Percentiles rank a stretch among this genome's conserved stretches.
phyloP scores from a whole-genome alignment of 306 rosid genomes.

The Datisca glomerata region DNA sequence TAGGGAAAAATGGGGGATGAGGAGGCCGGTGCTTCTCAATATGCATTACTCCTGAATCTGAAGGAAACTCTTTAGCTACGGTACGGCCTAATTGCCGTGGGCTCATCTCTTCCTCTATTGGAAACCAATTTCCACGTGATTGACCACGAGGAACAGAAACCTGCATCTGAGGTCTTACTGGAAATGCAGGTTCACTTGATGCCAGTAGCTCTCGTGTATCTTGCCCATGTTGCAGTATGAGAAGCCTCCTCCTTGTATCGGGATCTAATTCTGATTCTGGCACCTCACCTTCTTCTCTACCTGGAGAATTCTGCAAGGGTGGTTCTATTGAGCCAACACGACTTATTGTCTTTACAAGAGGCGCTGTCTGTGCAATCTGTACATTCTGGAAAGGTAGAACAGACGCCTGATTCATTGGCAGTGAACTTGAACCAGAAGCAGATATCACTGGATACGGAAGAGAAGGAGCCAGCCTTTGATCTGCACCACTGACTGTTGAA shows the following conservation, averaged over 20 bases:
- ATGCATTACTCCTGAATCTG: conserved; percentile 57
- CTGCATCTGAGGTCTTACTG: conserved; percentile 48
- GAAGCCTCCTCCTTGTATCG: conserved; percentile 97
- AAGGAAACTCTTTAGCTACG: conserved; percentile 59
- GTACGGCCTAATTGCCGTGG: conserved; percentile 46
- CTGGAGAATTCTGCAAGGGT: conserved; percentile 83
- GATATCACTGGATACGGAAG: conserved; percentile 39
- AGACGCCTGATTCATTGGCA: conserved; percentile 43
- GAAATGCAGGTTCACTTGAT: conserved; percentile 62
- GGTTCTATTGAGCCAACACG: conserved; percentile 52
- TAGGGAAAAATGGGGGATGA: conserved; percentile 61
- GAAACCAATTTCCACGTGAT: conserved; percentile 67
- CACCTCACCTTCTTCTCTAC: conserved; percentile 99
- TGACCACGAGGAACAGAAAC: conserved; percentile 50
- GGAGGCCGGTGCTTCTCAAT: conserved; percentile 64
- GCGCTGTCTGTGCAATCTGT: conserved; percentile 42
- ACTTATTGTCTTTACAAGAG: conserved; percentile 44
- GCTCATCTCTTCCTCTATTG: conserved; percentile 83
- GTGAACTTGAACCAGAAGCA: conserved; percentile 49
- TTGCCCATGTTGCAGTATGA: conserved; percentile 97
- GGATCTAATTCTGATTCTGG: conserved; percentile 98
- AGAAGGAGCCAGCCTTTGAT: conserved; percentile 52
- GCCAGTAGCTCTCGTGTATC: conserved; percentile 70
- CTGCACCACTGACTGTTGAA: conserved; percentile 34
- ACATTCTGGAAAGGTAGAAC: conserved; percentile 33